Conservation (phyloP, 176 grass and related monocot genomes). For the Lolium rigidum region DNA sequence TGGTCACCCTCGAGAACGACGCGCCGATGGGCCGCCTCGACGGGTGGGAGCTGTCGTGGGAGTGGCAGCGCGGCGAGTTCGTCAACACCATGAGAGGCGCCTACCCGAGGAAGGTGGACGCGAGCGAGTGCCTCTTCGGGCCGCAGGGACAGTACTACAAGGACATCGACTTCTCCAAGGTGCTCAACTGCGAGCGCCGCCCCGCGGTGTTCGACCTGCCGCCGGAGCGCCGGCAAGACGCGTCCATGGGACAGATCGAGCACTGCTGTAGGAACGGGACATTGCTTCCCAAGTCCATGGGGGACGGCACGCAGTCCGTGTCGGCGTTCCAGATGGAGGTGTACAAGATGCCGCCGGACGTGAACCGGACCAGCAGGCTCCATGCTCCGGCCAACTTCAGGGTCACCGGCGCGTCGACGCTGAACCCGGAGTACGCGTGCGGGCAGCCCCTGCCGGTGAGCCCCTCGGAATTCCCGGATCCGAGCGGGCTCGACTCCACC, state of each 20-base stretch:
- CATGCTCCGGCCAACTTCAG: constrained; percentile 58
- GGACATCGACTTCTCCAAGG: constrained; percentile 71
- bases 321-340: constrained; percentile 90
- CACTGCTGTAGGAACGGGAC: constrained; percentile 89
- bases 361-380: constrained; percentile 52
- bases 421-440: constrained; percentile 64
- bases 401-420: constrained; percentile 52
- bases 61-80: constrained; percentile 70
- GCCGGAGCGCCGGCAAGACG: constrained; percentile 50
- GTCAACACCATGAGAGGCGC: constrained; percentile 69
- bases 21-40: constrained; percentile 66
- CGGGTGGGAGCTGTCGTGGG: constrained; percentile 72
- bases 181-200: constrained; percentile 62
- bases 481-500: constrained; percentile 59
- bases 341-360: constrained; percentile 89
- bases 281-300: constrained; percentile 69
- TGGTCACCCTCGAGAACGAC: constrained; percentile 70
- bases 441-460: constrained; percentile 47
- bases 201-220: constrained; percentile 65
- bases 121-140: constrained; percentile 60
- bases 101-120: constrained; percentile 53
- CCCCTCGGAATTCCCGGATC: constrained; percentile 58
- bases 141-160: constrained; percentile 57
- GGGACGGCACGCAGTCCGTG: constrained; percentile 54
- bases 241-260: constrained; percentile 42